Conservation (phyloP, 768 basidiomycete genomes). For the Trametes villosa region DNA sequence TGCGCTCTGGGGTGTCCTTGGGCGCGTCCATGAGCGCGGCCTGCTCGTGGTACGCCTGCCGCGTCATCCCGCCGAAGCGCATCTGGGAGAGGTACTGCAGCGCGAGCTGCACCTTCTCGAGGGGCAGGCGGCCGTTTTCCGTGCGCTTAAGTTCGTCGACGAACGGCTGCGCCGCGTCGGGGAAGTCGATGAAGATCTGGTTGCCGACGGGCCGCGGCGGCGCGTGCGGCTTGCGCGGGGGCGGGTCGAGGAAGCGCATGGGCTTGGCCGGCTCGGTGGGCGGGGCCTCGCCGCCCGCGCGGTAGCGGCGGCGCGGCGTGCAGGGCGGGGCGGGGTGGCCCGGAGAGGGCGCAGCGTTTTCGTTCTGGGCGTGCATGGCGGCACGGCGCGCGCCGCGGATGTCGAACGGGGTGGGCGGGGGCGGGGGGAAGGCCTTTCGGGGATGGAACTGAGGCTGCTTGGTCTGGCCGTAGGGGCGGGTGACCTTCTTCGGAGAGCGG, state of each 20-base stretch:
- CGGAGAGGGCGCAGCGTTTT: not conserved
- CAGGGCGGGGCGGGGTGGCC: not conserved
- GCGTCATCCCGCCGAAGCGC: slow-evolving; percentile 7
- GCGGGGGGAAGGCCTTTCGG: slow-evolving; percentile 12
- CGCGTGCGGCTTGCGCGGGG: not conserved
- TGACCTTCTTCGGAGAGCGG: not conserved
- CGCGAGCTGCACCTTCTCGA: slow-evolving; percentile 2
- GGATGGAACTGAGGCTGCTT: slow-evolving; percentile 4
- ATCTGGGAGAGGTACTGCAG: slow-evolving; percentile 6
- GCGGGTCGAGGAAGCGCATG: slow-evolving; percentile 1
- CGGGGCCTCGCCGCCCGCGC: not conserved
- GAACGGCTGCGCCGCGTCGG: slow-evolving; percentile 8
- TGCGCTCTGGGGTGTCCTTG: too few species aligned
- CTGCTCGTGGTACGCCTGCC: slow-evolving; percentile 14
- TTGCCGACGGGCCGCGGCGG: slow-evolving; percentile 1
- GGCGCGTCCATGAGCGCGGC: not conserved
- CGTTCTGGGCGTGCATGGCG: not conserved
- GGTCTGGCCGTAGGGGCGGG: slow-evolving; percentile 12
- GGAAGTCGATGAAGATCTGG: slow-evolving; percentile 12
- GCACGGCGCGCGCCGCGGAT: slow-evolving; percentile 8
- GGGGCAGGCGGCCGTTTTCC: slow-evolving; percentile 7
- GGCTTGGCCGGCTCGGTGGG: not conserved
- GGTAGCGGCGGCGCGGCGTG: slow-evolving; percentile 1
- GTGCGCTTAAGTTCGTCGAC: slow-evolving; percentile 9
- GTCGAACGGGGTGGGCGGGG: slow-evolving; percentile 7